Conservation (phyloP, 208 protist species). For the Wallacemonas sp. region DNA sequence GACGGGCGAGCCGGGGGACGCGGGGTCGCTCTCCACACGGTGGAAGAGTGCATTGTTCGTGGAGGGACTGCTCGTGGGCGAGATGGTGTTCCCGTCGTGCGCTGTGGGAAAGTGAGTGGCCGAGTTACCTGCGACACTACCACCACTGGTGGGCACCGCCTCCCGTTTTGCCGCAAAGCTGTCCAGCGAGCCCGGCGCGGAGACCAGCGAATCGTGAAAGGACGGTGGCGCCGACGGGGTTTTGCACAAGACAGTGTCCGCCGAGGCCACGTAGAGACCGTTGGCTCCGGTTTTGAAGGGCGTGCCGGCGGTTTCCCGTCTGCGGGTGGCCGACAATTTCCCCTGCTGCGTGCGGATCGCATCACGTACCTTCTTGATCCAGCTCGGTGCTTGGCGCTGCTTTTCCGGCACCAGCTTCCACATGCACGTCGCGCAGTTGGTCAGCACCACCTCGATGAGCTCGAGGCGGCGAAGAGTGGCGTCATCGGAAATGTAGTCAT, state of each 20-base stretch:
- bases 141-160: constrained; percentile 16
- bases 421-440: constrained; percentile 53
- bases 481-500: constrained; percentile 61
- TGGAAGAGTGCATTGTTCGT: background rate
- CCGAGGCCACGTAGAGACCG: constrained; percentile 37
- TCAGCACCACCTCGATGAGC: constrained; percentile 57
- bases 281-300: constrained; percentile 36
- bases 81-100: background rate
- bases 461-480: constrained; percentile 43
- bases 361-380: constrained; percentile 38
- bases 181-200: constrained; percentile 18
- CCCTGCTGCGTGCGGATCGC: constrained; percentile 24
- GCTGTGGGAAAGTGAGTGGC: background rate
- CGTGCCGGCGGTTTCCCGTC: constrained; percentile 12
- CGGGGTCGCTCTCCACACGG: background rate
- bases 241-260: constrained; percentile 37
- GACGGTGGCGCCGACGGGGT: background rate
- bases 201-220: constrained; percentile 4
- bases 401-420: constrained; percentile 42
- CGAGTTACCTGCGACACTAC: too few species aligned
- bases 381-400: constrained; percentile 29
- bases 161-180: background rate
- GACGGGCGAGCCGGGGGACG: background rate
- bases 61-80: background rate
- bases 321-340: constrained; percentile 1